Conservation (phyloP, 179 eudicot species). For the Camellia oleifera region DNA sequence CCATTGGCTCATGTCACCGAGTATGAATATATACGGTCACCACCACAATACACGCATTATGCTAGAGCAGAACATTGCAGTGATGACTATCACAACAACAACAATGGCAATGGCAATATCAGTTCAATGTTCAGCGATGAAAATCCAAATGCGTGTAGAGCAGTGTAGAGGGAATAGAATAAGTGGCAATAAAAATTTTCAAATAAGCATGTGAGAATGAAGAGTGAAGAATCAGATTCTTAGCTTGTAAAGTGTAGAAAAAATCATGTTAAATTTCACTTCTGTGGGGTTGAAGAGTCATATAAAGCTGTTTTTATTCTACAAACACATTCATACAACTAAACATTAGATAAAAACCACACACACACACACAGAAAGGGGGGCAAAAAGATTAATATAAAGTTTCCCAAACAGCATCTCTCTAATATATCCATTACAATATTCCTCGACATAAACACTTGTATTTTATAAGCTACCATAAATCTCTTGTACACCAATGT, state of each 20-base stretch:
- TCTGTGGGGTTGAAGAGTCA: conserved; percentile 11
- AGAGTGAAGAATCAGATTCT: conserved; percentile 45
- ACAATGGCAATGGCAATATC: conserved; percentile 52
- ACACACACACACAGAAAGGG: no score
- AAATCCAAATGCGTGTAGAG: conserved; percentile 92
- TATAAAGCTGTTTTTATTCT: background rate
- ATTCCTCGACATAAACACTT: conserved; percentile 6
- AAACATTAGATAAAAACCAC: background rate
- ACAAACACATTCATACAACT: background rate
- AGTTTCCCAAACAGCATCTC: background rate
- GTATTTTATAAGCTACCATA: background rate
- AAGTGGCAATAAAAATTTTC: conserved; percentile 18
- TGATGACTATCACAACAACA: conserved; percentile 39
- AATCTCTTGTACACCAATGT: conserved; percentile 14
- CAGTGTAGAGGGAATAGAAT: conserved; percentile 37
- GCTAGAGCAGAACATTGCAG: conserved; percentile 36
- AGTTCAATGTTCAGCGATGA: conserved; percentile 81
- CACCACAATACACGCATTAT: conserved; percentile 39
- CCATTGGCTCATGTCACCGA: conserved; percentile 60
- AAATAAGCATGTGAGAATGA: conserved; percentile 27
- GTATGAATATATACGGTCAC: conserved; percentile 46
- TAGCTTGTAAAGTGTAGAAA: conserved; percentile 30
- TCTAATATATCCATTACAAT: background rate
- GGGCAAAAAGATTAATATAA: background rate
- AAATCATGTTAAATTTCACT: conserved; percentile 22